These are phyloP conservation scores for Candida dajiaensis DNA, from an alignment of 805 yeast species.

Conservation along the genomic window DNA sequence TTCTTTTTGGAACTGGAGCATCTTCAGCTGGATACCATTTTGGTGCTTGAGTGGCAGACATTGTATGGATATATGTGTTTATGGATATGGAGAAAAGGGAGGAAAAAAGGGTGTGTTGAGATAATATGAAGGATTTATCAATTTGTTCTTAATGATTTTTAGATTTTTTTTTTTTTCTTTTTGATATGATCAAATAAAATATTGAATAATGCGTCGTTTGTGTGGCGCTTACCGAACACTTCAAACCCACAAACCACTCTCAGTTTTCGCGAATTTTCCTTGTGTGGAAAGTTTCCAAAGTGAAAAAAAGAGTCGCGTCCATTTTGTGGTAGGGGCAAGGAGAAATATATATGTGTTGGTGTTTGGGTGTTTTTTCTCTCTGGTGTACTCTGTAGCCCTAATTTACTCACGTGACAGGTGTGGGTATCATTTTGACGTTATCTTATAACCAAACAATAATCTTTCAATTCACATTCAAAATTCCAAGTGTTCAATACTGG, in stretches of 20 bases:
- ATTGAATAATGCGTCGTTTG: conserved; percentile 4
- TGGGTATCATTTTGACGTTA: not conserved
- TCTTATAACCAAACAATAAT: conserved; percentile 22
- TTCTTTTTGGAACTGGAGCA: conserved; percentile 78
- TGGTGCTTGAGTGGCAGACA: conserved; percentile 50
- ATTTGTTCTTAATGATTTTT: too few relatives aligned
- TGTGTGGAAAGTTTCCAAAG: not conserved
- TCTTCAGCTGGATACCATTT: conserved; percentile 94
- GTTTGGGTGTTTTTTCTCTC: not conserved
- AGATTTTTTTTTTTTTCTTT: too few relatives aligned
- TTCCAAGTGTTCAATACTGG: conserved; percentile 27
- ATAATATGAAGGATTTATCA: too few relatives aligned
- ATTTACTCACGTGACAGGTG: not conserved
- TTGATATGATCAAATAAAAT: too few relatives aligned
- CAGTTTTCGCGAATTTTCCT: not conserved
- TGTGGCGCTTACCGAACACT: not conserved
- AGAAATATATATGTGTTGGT: not conserved
- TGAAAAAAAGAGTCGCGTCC: not conserved
- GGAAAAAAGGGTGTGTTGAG: too few relatives aligned
- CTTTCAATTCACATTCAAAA: conserved; percentile 16
- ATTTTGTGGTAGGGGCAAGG: not conserved
- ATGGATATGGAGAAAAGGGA: too few relatives aligned
- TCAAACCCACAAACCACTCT: too few relatives aligned
- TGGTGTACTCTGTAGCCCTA: not conserved
- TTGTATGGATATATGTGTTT: not conserved